Base-by-base conservation (phyloP, 495 filamentous ascomycete genomes). In the Trichocladium antarcticum region DNA sequence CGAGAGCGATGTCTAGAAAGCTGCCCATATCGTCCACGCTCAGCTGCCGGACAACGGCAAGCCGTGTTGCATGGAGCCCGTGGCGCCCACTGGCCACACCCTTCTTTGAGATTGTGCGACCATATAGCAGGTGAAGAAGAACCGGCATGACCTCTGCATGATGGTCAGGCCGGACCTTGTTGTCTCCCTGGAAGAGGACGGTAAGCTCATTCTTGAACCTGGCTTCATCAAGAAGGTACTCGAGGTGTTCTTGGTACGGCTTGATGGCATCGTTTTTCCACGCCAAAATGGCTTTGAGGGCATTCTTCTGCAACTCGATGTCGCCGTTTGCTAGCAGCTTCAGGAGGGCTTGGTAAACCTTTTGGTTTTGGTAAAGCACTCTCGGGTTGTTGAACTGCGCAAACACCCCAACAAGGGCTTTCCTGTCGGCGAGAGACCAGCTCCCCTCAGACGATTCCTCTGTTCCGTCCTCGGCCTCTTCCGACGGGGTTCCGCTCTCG, bases 201-300 rank as follows among this genome's bases (percentile, higher is more conserved):
- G 87, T 78, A 12, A 97, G 76, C 65, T 96, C 88, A 57, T 97
- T 93, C 57, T 86, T 82, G 68, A 97, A 96, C 37, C 85, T 74
- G 3, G 86, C 78, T 50, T 97, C 92, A 55, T 99, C 93, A 12
- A 97, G 73, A 5, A 99, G 73, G 53, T 90, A 92, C 32, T 86
- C 75, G 7, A 99, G 71, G 52, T 88, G 84, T 55, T 95, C 89
- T 51, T 89, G 77, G 58, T 95, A 97, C 3, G 81, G 79, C 38
- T 73, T 74, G 40, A 99, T 71, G 15, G 73, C 78, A 2, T 82
- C 70, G 31, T 77, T 73, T 61, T 95, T 96, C 90, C 92, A 97
- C 0, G 88, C 79, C 37, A 92, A 74, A 17, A 99, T 77, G 24
- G 84, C 87, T 57, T 87, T 89, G 29, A 99, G 74, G 4, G 87